Evolutionary conservation across 1,139 yeast genomes (phyloP).

Genomic region (Hemisphaericaspora lyxosophila): DNA sequence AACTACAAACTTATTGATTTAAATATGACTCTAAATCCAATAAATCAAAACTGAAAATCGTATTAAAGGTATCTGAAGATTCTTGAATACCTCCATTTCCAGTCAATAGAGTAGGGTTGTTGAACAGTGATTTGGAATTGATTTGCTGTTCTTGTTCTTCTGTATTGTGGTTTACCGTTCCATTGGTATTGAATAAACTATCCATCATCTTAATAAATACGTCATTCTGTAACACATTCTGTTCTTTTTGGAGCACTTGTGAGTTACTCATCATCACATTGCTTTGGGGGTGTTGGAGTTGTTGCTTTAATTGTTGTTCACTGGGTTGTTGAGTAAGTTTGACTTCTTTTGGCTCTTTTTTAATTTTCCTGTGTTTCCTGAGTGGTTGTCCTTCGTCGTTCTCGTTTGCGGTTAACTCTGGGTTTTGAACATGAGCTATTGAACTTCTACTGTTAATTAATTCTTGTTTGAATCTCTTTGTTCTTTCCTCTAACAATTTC

Average conservation of each 20-base stretch:
- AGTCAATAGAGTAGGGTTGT: background rate
- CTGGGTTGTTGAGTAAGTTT: conserved; percentile 1
- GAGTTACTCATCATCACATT: background rate
- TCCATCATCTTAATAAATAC: conserved; percentile 10
- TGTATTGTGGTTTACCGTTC: background rate
- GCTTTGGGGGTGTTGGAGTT: background rate
- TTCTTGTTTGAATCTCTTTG: conserved; percentile 5
- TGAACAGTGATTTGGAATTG: background rate
- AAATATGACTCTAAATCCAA: conserved; percentile 7
- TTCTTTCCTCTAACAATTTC: conserved; percentile 6
- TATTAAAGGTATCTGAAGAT: conserved; percentile 9
- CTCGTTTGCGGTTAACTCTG: background rate
- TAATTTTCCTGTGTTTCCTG: background rate
- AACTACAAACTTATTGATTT: conserved; percentile 1
- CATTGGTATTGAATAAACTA: conserved; percentile 8
- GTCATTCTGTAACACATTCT: conserved; percentile 6
- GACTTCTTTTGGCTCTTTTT: background rate
- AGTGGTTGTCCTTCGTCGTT: background rate
- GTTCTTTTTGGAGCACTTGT: background rate
- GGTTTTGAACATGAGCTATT: background rate
- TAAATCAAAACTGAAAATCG: conserved; percentile 11
- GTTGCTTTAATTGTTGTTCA: conserved; percentile 2
- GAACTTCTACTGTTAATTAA: background rate
- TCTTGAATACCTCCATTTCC: conserved; percentile 1
- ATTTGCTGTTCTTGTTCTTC: background rate